A percentile compares a stretch with the other conserved stretches of the same genome.
These are phyloP conservation scores for Leccinum variicolor DNA, from an alignment of 768 basidiomycete genomes.

Conservation along the genomic window DNA sequence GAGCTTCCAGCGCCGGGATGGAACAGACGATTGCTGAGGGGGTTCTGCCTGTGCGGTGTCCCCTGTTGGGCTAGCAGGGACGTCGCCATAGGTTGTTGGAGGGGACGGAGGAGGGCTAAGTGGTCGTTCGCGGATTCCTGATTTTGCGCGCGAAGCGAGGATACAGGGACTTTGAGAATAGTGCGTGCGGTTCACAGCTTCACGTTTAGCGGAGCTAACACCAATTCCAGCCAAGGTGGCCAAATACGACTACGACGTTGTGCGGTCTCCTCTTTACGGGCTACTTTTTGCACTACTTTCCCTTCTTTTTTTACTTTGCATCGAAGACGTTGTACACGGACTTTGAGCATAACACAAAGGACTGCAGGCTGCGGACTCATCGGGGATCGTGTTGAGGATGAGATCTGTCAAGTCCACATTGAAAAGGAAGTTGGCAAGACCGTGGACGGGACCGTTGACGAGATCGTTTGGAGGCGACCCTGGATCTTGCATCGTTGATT, in stretches of 20 bases:
- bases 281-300: constrained; percentile 91
- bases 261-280: constrained; percentile 91
- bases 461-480: too few relatives aligned
- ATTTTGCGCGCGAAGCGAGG: constrained; percentile 89
- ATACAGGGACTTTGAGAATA: constrained; percentile 87
- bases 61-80: constrained; percentile 34
- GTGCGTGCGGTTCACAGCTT: constrained; percentile 43
- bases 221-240: constrained; percentile 69
- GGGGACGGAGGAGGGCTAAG: constrained; percentile 79
- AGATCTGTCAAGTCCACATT: not conserved
- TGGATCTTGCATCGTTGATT: not conserved
- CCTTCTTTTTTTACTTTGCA: constrained; percentile 89
- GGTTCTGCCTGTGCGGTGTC: constrained; percentile 2
- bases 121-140: constrained; percentile 71
- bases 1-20: constrained; percentile 62
- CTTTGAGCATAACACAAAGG: constrained; percentile 13
- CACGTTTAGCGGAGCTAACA: not conserved
- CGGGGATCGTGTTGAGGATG: not conserved
- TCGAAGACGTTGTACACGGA: constrained; percentile 15
- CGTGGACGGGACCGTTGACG: not conserved
- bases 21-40: constrained; percentile 9
- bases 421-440: not conserved
- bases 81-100: constrained; percentile 52
- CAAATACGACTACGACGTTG: constrained; percentile 87
- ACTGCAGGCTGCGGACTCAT: constrained; percentile 2